phyloP scores from a whole-genome alignment of 139 green algal species.

The Chlorella sp. region DNA sequence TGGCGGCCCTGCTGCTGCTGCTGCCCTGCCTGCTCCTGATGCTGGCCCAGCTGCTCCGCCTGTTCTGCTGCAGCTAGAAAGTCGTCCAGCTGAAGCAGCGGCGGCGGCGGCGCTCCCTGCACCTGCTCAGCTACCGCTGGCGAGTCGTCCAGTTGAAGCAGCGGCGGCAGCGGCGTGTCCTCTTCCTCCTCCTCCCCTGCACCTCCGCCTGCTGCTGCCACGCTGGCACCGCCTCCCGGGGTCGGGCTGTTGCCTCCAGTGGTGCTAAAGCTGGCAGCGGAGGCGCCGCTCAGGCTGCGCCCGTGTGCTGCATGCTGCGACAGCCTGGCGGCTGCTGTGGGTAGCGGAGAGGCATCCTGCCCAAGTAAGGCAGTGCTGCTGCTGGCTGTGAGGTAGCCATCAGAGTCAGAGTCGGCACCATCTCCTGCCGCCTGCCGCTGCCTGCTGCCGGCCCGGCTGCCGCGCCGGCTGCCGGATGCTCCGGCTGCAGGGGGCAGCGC shows the following conservation, averaged over 20 bases:
- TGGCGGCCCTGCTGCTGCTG: not conserved
- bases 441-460: slow-evolving; percentile 13
- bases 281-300: slow-evolving; percentile 10
- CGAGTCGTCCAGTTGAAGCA: not conserved
- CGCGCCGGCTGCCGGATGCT: slow-evolving; percentile 10
- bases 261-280: not conserved
- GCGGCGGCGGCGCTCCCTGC: not conserved
- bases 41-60: not conserved
- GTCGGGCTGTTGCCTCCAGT: not conserved
- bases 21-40: not conserved
- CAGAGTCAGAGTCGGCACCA: not conserved
- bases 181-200: not conserved
- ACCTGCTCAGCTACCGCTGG: not conserved
- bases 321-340: not conserved
- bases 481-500: not conserved
- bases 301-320: not conserved
- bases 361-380: slow-evolving; percentile 25
- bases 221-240: too few relatives aligned
- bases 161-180: not conserved
- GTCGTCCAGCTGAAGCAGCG: slow-evolving; percentile 13
- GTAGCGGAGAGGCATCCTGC: not conserved
- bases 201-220: not conserved
- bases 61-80: too few relatives aligned
- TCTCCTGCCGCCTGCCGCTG: slow-evolving; percentile 34
- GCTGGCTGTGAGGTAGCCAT: slow-evolving; percentile 26